These are phyloP conservation scores for Polytolypa hystricis DNA, from an alignment of 2,329 filamentous ascomycete species.

Conservation along the genomic window DNA sequence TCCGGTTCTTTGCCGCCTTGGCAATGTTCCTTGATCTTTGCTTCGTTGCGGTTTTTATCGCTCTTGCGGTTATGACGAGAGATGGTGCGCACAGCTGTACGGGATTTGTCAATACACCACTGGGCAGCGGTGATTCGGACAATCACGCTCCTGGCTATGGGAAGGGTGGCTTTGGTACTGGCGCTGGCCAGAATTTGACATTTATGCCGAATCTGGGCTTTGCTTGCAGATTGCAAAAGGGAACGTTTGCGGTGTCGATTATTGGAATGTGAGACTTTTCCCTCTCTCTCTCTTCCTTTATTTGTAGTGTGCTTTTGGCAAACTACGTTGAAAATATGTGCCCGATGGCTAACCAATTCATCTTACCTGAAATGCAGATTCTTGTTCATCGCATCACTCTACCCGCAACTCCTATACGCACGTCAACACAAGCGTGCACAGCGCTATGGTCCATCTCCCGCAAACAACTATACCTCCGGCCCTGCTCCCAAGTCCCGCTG, in stretches of 20 bases:
- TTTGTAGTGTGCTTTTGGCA: constrained; percentile 2
- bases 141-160: constrained; percentile 39
- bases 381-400: constrained; percentile 64
- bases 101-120: constrained; percentile 52
- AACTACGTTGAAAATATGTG: neutral
- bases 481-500: constrained; percentile 20
- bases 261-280: constrained; percentile 63
- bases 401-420: constrained; percentile 56
- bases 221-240: constrained; percentile 67
- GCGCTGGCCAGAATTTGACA: constrained; percentile 12
- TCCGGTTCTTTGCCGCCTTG: constrained; percentile 59
- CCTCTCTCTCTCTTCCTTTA: neutral
- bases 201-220: constrained; percentile 35
- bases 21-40: constrained; percentile 65
- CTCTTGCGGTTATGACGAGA: constrained; percentile 65
- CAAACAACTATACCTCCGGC: constrained; percentile 58
- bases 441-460: constrained; percentile 54
- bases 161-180: constrained; percentile 35
- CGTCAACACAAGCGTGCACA: constrained; percentile 65
- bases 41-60: constrained; percentile 69
- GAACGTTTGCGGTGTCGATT: constrained; percentile 65
- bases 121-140: constrained; percentile 52
- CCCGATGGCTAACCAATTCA: no score
- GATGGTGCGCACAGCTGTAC: constrained; percentile 57
- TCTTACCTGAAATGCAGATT: constrained; percentile 36